Percentiles rank a stretch among this genome's conserved stretches.
Evolutionary conservation across 768 basidiomycete species (phyloP).

Genomic region (Lyophyllum atratum): DNA sequence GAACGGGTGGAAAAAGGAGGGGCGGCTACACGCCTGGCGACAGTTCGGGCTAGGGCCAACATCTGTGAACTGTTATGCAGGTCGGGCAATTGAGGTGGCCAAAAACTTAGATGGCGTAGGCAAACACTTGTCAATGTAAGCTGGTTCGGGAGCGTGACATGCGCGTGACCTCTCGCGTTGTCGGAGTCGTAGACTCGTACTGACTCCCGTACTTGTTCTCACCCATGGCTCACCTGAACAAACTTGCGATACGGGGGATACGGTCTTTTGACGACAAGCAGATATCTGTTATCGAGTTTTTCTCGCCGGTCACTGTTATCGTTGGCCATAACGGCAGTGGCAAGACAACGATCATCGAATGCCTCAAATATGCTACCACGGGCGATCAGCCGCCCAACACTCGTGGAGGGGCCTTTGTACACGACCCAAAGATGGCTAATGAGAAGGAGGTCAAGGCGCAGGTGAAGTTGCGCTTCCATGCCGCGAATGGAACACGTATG

Average conservation of each 20-base stretch:
- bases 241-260: slow-evolving; percentile 92
- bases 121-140: slow-evolving; percentile 8
- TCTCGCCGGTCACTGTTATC: slow-evolving; percentile 96
- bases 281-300: slow-evolving; percentile 94
- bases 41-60: slow-evolving; percentile 14
- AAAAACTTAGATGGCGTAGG: slow-evolving; percentile 1
- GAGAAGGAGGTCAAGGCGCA: slow-evolving; percentile 99
- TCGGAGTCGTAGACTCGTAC: neutral
- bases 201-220: no score
- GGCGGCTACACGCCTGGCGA: slow-evolving; percentile 6
- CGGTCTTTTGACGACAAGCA: slow-evolving; percentile 97
- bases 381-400: slow-evolving; percentile 98
- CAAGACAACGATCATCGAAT: slow-evolving; percentile 99
- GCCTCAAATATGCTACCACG: slow-evolving; percentile 97
- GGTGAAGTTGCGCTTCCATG: slow-evolving; percentile 91
- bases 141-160: slow-evolving; percentile 9
- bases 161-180: slow-evolving; percentile 17
- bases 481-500: slow-evolving; percentile 90
- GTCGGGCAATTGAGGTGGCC: neutral
- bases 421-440: slow-evolving; percentile 99
- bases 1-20: slow-evolving; percentile 21
- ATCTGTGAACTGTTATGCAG: neutral
- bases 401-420: slow-evolving; percentile 97
- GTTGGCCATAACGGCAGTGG: slow-evolving; percentile 98
- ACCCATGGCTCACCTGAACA: slow-evolving; percentile 81